Evolutionary conservation across 2,329 filamentous ascomycete species (phyloP).

Genomic region (Venturia asperata): DNA sequence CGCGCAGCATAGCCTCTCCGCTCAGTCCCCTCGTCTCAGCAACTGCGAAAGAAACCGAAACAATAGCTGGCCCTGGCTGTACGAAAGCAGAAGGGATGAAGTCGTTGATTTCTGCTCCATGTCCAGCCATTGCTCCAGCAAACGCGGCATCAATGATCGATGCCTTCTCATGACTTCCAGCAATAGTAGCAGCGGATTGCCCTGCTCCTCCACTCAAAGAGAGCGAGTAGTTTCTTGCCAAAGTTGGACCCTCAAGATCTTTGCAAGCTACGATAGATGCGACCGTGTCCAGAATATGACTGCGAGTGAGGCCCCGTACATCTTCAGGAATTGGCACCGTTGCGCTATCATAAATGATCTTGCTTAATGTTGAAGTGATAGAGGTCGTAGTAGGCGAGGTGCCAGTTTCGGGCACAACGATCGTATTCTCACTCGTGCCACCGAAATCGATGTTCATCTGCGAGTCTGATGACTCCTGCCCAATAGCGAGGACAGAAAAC

Average conservation of each 20-base stretch:
- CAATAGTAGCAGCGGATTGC: constrained; percentile 12
- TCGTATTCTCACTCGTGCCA: background rate
- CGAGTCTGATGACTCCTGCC: background rate
- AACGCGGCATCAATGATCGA: constrained; percentile 15
- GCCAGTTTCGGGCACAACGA: background rate
- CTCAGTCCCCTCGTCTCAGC: constrained; percentile 15
- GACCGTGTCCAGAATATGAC: constrained; percentile 11
- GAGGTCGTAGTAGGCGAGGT: background rate
- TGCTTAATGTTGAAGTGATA: constrained; percentile 1
- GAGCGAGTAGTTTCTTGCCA: constrained; percentile 13
- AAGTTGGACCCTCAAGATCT: constrained; percentile 8
- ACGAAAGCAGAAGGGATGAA: constrained; percentile 11
- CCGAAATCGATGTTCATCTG: background rate
- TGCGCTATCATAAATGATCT: background rate
- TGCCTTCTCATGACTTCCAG: constrained; percentile 10
- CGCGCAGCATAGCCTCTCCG: constrained; percentile 10
- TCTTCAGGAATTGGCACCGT: background rate
- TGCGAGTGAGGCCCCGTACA: background rate
- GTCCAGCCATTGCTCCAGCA: constrained; percentile 13
- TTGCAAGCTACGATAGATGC: constrained; percentile 13
- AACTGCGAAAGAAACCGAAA: background rate
- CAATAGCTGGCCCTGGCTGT: constrained; percentile 16
- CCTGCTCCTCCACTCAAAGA: constrained; percentile 12
- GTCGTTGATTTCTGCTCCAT: constrained; percentile 18
- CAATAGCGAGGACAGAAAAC: background rate